phyloP scores from a whole-genome alignment of 2,329 filamentous ascomycete species.

The Daldinia sp. region DNA sequence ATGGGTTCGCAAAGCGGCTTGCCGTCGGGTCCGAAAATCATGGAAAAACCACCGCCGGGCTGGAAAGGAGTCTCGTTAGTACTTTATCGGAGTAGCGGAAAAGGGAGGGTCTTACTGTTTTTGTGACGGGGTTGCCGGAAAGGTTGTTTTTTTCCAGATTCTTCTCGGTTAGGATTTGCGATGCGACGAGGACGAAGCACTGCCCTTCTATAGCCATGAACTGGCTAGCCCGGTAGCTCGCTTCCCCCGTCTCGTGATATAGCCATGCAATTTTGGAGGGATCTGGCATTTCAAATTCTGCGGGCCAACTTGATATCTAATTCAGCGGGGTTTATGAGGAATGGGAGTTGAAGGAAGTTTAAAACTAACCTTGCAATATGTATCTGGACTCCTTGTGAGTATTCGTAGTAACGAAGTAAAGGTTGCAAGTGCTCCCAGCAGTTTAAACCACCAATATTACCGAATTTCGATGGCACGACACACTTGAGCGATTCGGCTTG shows the following conservation, averaged over 20 bases:
- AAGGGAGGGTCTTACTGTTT: slow-evolving; percentile 41
- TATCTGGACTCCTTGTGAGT: slow-evolving; percentile 48
- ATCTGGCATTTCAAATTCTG: slow-evolving; percentile 49
- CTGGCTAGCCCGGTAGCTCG: slow-evolving; percentile 48
- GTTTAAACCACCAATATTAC: slow-evolving; percentile 61
- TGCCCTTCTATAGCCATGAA: slow-evolving; percentile 55
- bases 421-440: slow-evolving; percentile 67
- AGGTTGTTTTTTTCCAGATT: slow-evolving; percentile 52
- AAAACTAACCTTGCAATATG: slow-evolving; percentile 44
- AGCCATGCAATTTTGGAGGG: slow-evolving; percentile 48
- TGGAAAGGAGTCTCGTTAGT: slow-evolving; percentile 31
- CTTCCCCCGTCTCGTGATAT: slow-evolving; percentile 49
- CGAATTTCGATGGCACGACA: slow-evolving; percentile 59
- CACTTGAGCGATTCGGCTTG: slow-evolving; percentile 63
- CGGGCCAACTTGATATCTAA: slow-evolving; percentile 42
- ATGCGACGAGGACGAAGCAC: slow-evolving; percentile 52
- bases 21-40: slow-evolving; percentile 62
- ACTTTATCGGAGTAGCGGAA: slow-evolving; percentile 4
- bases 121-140: slow-evolving; percentile 49
- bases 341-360: neutral
- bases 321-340: slow-evolving; percentile 26
- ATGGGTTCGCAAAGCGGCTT: slow-evolving; percentile 52
- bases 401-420: slow-evolving; percentile 52
- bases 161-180: slow-evolving; percentile 52
- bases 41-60: slow-evolving; percentile 57